These are phyloP conservation scores for Phlebopus sp. DNA, from an alignment of 1,284 basidiomycete species.

Conservation along the genomic window DNA sequence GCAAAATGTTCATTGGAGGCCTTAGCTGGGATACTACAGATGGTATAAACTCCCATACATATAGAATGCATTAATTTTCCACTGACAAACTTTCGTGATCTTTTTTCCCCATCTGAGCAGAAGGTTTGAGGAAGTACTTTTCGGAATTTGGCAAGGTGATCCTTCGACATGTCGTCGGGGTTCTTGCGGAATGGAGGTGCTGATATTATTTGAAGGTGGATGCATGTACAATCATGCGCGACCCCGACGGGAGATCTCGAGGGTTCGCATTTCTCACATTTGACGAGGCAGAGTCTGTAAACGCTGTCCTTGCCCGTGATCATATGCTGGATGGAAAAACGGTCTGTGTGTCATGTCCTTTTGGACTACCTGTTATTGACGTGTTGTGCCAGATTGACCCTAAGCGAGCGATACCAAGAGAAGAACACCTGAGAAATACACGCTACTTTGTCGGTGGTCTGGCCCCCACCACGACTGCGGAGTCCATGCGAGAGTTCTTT, in stretches of 20 bases:
- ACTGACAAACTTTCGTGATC: slow-evolving; percentile 36
- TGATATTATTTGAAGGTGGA: slow-evolving; percentile 56
- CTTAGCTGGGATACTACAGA: slow-evolving; percentile 98
- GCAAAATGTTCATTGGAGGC: slow-evolving; percentile 98
- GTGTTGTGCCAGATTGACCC: slow-evolving; percentile 78
- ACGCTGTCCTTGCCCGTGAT: slow-evolving; percentile 78
- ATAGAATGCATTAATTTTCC: slow-evolving; percentile 35
- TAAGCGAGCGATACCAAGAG: slow-evolving; percentile 89
- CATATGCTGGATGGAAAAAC: slow-evolving; percentile 92
- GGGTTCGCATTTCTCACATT: slow-evolving; percentile 97
- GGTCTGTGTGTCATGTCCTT: slow-evolving; percentile 42
- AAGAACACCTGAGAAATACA: slow-evolving; percentile 78
- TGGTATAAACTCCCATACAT: slow-evolving; percentile 58
- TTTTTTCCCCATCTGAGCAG: slow-evolving; percentile 40
- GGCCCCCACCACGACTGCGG: slow-evolving; percentile 73
- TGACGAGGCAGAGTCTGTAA: slow-evolving; percentile 78
- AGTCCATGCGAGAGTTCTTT: slow-evolving; percentile 81
- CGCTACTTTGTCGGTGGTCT: slow-evolving; percentile 91
- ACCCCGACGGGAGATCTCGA: slow-evolving; percentile 84
- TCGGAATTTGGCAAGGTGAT: slow-evolving; percentile 68
- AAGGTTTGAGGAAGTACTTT: slow-evolving; percentile 71
- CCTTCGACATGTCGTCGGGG: slow-evolving; percentile 7
- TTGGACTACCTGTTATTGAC: slow-evolving; percentile 5
- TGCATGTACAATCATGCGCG: slow-evolving; percentile 94
- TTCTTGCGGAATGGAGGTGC: slow-evolving; percentile 7